phyloP scores from a whole-genome alignment of 352 stramenopile genomes.

The Poterioochromonas sp. region DNA sequence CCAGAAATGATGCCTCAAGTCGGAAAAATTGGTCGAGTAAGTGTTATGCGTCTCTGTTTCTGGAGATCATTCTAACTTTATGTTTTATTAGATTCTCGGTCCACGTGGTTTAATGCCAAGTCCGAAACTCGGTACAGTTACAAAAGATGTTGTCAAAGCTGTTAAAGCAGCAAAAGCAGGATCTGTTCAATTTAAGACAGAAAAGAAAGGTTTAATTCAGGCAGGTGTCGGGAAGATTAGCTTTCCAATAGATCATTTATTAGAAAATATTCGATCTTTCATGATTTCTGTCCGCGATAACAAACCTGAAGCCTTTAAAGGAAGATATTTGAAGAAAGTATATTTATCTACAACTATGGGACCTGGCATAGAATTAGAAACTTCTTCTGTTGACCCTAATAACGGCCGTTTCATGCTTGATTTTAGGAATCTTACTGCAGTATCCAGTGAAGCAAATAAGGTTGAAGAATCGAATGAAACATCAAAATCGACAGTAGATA shows the following conservation, averaged over 20 bases:
- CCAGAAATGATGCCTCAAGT: constrained; percentile 14
- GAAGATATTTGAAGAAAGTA: not conserved
- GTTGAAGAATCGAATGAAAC: too few relatives aligned
- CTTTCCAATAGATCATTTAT: not conserved
- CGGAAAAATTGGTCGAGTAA: constrained; percentile 22
- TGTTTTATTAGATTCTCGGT: constrained; percentile 30
- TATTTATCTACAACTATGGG: constrained; percentile 6
- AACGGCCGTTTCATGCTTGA: constrained; percentile 1
- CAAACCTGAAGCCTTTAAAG: constrained; percentile 25
- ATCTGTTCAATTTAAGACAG: constrained; percentile 22
- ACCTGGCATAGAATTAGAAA: not conserved
- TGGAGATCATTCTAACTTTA: not conserved
- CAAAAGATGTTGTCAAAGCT: constrained; percentile 23
- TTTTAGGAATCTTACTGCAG: too few relatives aligned
- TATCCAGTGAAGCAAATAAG: too few relatives aligned
- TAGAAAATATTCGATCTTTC: constrained; percentile 26
- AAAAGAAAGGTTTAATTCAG: constrained; percentile 27
- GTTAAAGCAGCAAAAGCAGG: constrained; percentile 21
- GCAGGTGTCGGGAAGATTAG: constrained; percentile 18
- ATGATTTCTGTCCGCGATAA: not conserved
- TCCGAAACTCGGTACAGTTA: constrained; percentile 29
- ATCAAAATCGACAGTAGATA: too few relatives aligned
- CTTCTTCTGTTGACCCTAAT: not conserved
- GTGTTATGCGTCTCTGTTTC: not conserved
- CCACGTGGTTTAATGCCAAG: constrained; percentile 32